Evolutionary conservation across 371 early-diverging fungal genomes (phyloP), one percentile per base, ranked within the genome.

Genomic region (Mortierella sp.): DNA sequence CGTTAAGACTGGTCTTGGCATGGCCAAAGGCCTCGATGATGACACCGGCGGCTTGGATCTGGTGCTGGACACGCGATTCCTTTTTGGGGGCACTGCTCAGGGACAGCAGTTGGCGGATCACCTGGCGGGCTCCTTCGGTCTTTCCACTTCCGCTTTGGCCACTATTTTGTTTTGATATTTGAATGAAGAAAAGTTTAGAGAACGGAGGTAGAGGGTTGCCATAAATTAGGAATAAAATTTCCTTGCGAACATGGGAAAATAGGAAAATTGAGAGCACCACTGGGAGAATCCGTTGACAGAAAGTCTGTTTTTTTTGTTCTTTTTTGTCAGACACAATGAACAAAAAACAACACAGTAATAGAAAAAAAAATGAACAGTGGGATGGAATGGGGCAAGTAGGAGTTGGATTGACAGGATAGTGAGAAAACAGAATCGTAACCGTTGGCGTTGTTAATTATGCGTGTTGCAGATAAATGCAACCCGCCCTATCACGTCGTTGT

Each of bases 121-220:
- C 68, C 52, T 89, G 88, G 23, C 84, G 83, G 39, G 90, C 86
- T 14, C 86, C 82, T 70, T 94, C 93, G 0, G 94, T 89, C 79
- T 97, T 97, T 51, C 98, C 98, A 42, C 92, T 88, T 26, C 94
- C 96, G n/a, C 92, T 84, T 65, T 95, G 95, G 39, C 98, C 98
- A 80, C 94, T 94, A 83, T 55, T 54, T n/a, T 64, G 27, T 23
- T 21, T 28, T 11, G 21, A 19, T 24, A 8, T 37, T 37, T 37
- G 6, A 8, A 14, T 37, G 6, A 37, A 37, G 9, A 37, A 37
- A 14, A 37, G 14, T 8, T 21, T 19, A 31, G 28, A 56, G 56
- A 64, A 34, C 50, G n/a, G n/a, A n/a, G n/a, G n/a, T n/a, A n/a
- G n/a, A n/a, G n/a, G n/a, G n/a, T n/a, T n/a, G n/a, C n/a, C n/a